Conservation (phyloP, 371 early-diverging fungal species). For the Mortierella sp. region DNA sequence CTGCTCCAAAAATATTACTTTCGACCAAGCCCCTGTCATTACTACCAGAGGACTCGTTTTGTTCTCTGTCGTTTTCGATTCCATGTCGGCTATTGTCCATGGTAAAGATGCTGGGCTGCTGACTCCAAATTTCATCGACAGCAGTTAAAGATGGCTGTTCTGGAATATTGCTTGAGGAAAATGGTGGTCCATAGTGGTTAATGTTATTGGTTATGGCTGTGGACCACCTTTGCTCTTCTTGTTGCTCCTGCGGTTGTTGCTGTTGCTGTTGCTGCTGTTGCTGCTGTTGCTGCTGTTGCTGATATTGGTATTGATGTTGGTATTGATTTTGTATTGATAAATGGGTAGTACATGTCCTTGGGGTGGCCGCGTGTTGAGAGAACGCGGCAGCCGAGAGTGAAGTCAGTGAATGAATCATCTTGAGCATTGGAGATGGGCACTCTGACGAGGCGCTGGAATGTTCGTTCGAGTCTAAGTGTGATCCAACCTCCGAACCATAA, state of each 20-base stretch:
- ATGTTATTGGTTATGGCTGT: too few relatives aligned
- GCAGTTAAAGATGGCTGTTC: not conserved
- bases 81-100: too few relatives aligned
- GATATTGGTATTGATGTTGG: not conserved
- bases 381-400: not conserved
- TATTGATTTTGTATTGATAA: not conserved
- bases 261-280: not conserved
- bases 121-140: conserved; percentile 7
- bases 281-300: too few relatives aligned
- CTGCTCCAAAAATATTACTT: not conserved
- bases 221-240: too few relatives aligned
- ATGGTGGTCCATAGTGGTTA: too few relatives aligned
- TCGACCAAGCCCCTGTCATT: not conserved
- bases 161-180: not conserved
- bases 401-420: not conserved
- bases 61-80: too few relatives aligned
- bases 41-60: not conserved
- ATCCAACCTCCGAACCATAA: not conserved
- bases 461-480: not conserved
- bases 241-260: too few relatives aligned
- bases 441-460: not conserved
- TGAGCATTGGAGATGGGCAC: conserved; percentile 6
- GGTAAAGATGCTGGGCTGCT: too few relatives aligned
- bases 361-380: not conserved
- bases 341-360: not conserved